Evolutionary conservation across 2,329 filamentous ascomycete genomes (phyloP).

Genomic region (Trichoderma semiorbis): DNA sequence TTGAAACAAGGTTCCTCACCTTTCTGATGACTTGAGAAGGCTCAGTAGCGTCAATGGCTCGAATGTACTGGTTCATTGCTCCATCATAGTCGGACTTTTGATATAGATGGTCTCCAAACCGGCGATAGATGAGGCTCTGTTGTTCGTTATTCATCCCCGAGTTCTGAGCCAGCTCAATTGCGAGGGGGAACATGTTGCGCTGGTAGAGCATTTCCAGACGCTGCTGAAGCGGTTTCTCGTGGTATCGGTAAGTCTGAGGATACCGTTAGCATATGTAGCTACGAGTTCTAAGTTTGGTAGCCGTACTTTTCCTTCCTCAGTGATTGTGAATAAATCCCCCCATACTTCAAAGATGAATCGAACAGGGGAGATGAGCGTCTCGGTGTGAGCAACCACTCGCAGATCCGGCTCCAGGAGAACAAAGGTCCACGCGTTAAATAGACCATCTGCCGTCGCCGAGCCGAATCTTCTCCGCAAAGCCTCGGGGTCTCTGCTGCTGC

Average conservation of each 20-base stretch:
- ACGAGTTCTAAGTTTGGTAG: too few species aligned
- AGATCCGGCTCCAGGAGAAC: slow-evolving; percentile 89
- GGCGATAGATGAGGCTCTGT: slow-evolving; percentile 87
- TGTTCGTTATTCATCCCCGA: slow-evolving; percentile 74
- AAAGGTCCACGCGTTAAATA: slow-evolving; percentile 85
- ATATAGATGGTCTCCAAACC: slow-evolving; percentile 91
- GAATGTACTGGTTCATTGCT: slow-evolving; percentile 98
- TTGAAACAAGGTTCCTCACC: slow-evolving; percentile 39
- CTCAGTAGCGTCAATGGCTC: slow-evolving; percentile 92
- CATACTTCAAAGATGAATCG: slow-evolving; percentile 80
- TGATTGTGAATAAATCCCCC: slow-evolving; percentile 88
- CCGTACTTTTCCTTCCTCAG: slow-evolving; percentile 81
- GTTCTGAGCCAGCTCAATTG: slow-evolving; percentile 90
- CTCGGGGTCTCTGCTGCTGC: slow-evolving; percentile 55
- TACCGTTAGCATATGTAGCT: neutral
- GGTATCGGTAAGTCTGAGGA: slow-evolving; percentile 73
- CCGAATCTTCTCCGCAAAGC: slow-evolving; percentile 70
- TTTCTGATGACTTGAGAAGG: slow-evolving; percentile 95
- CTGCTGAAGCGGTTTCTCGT: slow-evolving; percentile 86
- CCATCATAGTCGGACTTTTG: slow-evolving; percentile 95
- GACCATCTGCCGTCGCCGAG: slow-evolving; percentile 63
- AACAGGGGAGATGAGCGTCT: slow-evolving; percentile 77
- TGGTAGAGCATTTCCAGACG: slow-evolving; percentile 92
- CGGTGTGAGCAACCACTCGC: slow-evolving; percentile 84
- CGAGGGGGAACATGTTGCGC: slow-evolving; percentile 84